A percentile compares a stretch with the other conserved stretches of the same genome.
Evolutionary conservation across 1,284 basidiomycete species (phyloP).

Genomic region (Pseudozyma sp.): DNA sequence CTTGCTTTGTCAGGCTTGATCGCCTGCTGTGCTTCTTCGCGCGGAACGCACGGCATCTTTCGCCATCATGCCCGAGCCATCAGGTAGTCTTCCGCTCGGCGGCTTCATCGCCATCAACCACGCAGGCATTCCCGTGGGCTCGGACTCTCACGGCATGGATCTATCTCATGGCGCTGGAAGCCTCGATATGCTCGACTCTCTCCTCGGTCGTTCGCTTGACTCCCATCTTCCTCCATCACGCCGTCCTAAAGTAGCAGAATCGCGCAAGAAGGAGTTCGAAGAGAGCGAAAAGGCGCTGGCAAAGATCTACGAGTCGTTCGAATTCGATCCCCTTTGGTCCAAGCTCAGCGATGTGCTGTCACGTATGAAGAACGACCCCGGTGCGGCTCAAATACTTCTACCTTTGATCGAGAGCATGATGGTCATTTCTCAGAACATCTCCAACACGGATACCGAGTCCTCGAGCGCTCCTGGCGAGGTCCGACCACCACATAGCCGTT

Average conservation of each 20-base stretch:
- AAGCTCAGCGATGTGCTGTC: conserved; percentile 62
- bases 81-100: conserved; percentile 11
- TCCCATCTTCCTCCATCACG: conserved; percentile 2
- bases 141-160: conserved; percentile 8
- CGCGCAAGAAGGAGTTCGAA: conserved; percentile 71
- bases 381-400: conserved; percentile 64
- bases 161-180: not conserved
- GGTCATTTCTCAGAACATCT: conserved; percentile 94
- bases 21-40: not conserved
- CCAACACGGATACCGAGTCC: conserved; percentile 38
- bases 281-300: conserved; percentile 69
- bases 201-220: conserved; percentile 5
- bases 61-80: conserved; percentile 21
- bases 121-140: conserved; percentile 10
- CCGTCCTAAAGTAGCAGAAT: conserved; percentile 10
- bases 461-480: conserved; percentile 24
- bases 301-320: conserved; percentile 64
- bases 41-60: not conserved
- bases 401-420: conserved; percentile 75
- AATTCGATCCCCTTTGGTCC: conserved; percentile 63
- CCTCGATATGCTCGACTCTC: conserved; percentile 5
- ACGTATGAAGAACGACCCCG: conserved; percentile 61
- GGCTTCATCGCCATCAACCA: conserved; percentile 19
- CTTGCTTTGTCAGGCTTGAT: not conserved
- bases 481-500: conserved; percentile 42